Percentiles rank a stretch among this genome's conserved stretches.
phyloP scores from a whole-genome alignment of 2,329 filamentous ascomycete species.

The Paracamarosporium sp. region DNA sequence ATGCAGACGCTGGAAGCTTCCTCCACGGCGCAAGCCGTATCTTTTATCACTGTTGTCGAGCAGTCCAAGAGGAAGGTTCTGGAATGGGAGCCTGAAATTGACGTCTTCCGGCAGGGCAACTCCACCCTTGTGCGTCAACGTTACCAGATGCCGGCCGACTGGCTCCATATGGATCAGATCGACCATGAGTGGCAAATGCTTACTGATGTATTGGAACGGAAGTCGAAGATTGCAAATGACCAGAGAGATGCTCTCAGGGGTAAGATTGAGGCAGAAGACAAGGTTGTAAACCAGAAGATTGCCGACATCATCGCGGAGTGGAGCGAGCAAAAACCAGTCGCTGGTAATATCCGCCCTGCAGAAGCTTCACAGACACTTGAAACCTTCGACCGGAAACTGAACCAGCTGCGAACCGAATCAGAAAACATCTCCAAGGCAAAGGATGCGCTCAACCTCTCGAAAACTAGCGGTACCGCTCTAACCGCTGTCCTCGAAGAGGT shows the following conservation, averaged over 20 bases:
- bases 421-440: slow-evolving; percentile 97
- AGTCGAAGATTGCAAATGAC: slow-evolving; percentile 94
- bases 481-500: slow-evolving; percentile 91
- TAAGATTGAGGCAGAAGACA: slow-evolving; percentile 94
- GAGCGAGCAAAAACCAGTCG: slow-evolving; percentile 97
- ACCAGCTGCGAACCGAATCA: slow-evolving; percentile 82
- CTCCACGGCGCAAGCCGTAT: slow-evolving; percentile 94
- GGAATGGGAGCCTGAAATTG: slow-evolving; percentile 93
- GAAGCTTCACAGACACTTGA: slow-evolving; percentile 83
- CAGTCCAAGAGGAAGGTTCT: slow-evolving; percentile 94
- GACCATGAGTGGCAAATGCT: slow-evolving; percentile 95
- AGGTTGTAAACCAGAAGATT: slow-evolving; percentile 88
- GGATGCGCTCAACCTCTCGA: slow-evolving; percentile 89
- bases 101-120: slow-evolving; percentile 94
- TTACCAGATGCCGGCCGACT: slow-evolving; percentile 91
- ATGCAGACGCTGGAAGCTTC: slow-evolving; percentile 90
- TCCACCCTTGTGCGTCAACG: slow-evolving; percentile 89
- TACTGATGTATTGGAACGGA: slow-evolving; percentile 88
- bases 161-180: slow-evolving; percentile 95
- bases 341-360: slow-evolving; percentile 89
- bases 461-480: slow-evolving; percentile 80
- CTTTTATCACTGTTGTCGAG: slow-evolving; percentile 98
- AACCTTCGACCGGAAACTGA: slow-evolving; percentile 84
- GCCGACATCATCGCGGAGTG: slow-evolving; percentile 83
- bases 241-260: slow-evolving; percentile 94